Percentiles rank a stretch among this genome's conserved stretches.
Evolutionary conservation across 106 monocot genomes (phyloP).

Genomic region (Dendrobium catenatum): DNA sequence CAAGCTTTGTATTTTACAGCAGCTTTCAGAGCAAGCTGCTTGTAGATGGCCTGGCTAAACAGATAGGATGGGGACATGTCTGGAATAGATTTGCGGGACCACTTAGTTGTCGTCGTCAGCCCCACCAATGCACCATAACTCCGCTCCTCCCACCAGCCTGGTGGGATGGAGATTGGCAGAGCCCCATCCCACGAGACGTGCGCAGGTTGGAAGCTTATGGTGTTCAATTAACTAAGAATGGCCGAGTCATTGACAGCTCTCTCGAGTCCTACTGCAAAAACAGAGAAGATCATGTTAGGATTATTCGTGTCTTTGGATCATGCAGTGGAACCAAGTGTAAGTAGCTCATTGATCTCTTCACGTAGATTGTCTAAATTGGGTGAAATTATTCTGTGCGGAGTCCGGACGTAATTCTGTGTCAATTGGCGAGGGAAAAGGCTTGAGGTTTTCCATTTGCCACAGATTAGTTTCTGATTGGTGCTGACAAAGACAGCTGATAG

Average conservation of each 20-base stretch:
- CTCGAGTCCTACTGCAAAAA: slow-evolving; percentile 41
- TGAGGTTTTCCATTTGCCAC: too few relatives aligned
- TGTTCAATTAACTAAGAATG: slow-evolving; percentile 40
- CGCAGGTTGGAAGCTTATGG: slow-evolving; percentile 48
- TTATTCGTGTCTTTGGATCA: slow-evolving; percentile 17
- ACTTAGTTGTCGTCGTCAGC: slow-evolving; percentile 63
- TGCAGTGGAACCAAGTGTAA: background rate
- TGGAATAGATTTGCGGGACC: slow-evolving; percentile 89
- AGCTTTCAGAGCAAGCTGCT: slow-evolving; percentile 81
- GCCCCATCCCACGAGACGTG: slow-evolving; percentile 68
- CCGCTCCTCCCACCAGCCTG: slow-evolving; percentile 77
- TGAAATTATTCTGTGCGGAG: too few relatives aligned
- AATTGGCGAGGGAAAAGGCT: too few relatives aligned
- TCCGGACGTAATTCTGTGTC: too few relatives aligned
- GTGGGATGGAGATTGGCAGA: slow-evolving; percentile 92
- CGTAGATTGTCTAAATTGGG: too few relatives aligned
- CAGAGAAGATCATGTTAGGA: slow-evolving; percentile 59
- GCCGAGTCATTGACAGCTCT: slow-evolving; percentile 41
- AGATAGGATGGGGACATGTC: slow-evolving; percentile 82
- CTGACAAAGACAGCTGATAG: too few relatives aligned
- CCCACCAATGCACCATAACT: slow-evolving; percentile 72
- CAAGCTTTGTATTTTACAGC: slow-evolving; percentile 65
- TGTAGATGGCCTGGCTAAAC: slow-evolving; percentile 43
- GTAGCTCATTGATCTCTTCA: too few relatives aligned
- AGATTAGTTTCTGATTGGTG: too few relatives aligned